Percentiles rank a stretch among this genome's conserved stretches.
These are phyloP conservation scores for Pisolithus tinctorius DNA, from an alignment of 768 basidiomycete species.

Conservation along the genomic window DNA sequence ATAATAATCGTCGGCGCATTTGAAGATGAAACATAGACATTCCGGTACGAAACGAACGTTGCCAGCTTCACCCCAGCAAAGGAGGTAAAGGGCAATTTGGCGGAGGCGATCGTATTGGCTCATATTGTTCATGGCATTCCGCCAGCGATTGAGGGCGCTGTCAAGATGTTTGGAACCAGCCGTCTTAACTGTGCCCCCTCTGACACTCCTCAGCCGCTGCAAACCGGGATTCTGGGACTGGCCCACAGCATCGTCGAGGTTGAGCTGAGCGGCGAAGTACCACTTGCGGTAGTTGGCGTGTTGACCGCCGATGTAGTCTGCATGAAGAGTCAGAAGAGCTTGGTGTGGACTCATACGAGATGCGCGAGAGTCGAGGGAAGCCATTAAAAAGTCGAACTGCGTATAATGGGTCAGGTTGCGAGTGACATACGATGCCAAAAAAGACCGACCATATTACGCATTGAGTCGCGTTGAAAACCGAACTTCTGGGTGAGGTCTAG, in stretches of 20 bases:
- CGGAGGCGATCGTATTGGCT: constrained; percentile 96
- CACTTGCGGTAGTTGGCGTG: constrained; percentile 99
- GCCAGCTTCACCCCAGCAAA: constrained; percentile 98
- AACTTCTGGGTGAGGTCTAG: constrained; percentile 98
- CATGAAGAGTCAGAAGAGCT: constrained; percentile 92
- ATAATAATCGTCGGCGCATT: constrained; percentile 99
- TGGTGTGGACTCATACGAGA: constrained; percentile 97
- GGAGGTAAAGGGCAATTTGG: constrained; percentile 90
- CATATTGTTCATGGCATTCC: constrained; percentile 99
- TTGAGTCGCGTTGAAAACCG: constrained; percentile 93
- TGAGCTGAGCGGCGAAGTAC: constrained; percentile 99
- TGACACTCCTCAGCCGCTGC: constrained; percentile 80
- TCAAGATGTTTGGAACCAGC: constrained; percentile 78
- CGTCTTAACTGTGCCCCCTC: constrained; percentile 45
- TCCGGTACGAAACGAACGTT: constrained; percentile 97
- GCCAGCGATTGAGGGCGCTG: constrained; percentile 90
- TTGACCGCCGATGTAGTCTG: constrained; percentile 97
- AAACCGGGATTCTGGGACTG: constrained; percentile 91
- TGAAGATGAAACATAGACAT: constrained; percentile 98
- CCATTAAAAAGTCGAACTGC: constrained; percentile 97
- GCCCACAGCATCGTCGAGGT: constrained; percentile 97
- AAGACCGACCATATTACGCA: constrained; percentile 83
- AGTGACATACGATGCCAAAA: not conserved
- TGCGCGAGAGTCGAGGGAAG: constrained; percentile 93
- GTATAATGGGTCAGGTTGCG: not conserved